Conservation (phyloP, 192 early-diverging fungal species). For the Podila minutissima region DNA sequence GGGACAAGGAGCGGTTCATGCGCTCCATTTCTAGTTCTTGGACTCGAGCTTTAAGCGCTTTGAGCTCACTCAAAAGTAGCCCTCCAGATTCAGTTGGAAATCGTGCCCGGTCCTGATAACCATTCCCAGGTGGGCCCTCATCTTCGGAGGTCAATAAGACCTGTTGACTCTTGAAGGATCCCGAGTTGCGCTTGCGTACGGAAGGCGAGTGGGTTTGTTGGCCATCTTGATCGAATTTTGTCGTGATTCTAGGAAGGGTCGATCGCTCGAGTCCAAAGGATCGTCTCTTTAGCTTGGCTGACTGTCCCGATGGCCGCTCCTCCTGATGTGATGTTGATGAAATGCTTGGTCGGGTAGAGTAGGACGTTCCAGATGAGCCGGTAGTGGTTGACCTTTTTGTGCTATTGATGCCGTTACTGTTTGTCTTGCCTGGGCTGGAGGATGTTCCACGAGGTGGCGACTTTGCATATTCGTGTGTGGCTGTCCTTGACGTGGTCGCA, state of each 20-base stretch:
- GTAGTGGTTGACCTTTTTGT: neutral
- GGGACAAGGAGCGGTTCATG: conserved; percentile 38
- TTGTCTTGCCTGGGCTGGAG: neutral
- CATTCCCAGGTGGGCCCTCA: neutral
- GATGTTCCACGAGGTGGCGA: neutral
- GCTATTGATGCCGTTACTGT: neutral
- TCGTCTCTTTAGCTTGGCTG: conserved; percentile 23
- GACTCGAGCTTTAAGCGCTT: conserved; percentile 36
- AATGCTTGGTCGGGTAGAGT: neutral
- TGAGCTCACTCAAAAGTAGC: conserved; percentile 34
- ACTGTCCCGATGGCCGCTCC: neutral
- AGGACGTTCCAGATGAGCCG: neutral
- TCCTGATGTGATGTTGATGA: neutral
- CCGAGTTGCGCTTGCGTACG: conserved; percentile 25
- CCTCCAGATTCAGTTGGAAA: conserved; percentile 17
- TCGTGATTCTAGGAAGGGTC: neutral
- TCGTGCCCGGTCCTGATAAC: conserved; percentile 11
- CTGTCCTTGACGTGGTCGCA: neutral
- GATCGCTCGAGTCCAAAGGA: conserved; percentile 15
- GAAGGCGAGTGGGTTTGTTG: neutral
- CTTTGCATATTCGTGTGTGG: neutral
- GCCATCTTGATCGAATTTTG: conserved; percentile 7
- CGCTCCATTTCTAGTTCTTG: conserved; percentile 48
- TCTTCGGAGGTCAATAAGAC: conserved; percentile 24
- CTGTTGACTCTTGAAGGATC: conserved; percentile 27